Conservation (phyloP, 2,329 filamentous ascomycete genomes). For the Venturia asperata region DNA sequence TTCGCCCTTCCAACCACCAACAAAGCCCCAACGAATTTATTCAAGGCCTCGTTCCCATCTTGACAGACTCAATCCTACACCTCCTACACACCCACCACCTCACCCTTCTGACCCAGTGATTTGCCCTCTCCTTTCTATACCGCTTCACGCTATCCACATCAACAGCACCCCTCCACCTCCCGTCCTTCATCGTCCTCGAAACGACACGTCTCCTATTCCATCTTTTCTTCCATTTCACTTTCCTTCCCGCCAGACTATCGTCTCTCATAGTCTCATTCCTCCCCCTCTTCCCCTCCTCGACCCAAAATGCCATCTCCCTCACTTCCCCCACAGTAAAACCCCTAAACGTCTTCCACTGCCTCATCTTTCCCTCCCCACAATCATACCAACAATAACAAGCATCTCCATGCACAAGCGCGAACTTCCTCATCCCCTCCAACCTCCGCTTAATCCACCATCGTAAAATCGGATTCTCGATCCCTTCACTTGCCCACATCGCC, state of each 20-base stretch:
- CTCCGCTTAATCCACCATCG: not conserved
- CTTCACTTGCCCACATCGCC: not conserved
- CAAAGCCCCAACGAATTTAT: no score
- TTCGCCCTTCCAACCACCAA: no score
- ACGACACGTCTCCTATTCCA: not conserved
- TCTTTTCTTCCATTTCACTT: not conserved
- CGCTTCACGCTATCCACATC: not conserved
- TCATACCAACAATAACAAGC: not conserved
- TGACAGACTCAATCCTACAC: not conserved
- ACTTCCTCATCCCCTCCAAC: not conserved
- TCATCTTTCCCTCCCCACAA: not conserved
- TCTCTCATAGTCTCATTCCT: not conserved
- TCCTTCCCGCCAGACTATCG: not conserved
- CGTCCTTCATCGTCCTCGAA: not conserved
- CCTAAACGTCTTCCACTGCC: not conserved
- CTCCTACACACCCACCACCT: not conserved
- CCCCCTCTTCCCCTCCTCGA: not conserved
- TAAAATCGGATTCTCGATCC: not conserved
- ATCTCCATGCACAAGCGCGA: not conserved
- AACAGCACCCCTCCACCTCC: not conserved
- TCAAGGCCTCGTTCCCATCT: not conserved
- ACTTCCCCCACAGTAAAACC: not conserved
- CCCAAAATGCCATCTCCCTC: not conserved
- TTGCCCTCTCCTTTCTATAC: not conserved
- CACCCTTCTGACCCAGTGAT: not conserved